Evolutionary conservation across 2,329 filamentous ascomycete species (phyloP).

Genomic region (Colletotrichum lini): DNA sequence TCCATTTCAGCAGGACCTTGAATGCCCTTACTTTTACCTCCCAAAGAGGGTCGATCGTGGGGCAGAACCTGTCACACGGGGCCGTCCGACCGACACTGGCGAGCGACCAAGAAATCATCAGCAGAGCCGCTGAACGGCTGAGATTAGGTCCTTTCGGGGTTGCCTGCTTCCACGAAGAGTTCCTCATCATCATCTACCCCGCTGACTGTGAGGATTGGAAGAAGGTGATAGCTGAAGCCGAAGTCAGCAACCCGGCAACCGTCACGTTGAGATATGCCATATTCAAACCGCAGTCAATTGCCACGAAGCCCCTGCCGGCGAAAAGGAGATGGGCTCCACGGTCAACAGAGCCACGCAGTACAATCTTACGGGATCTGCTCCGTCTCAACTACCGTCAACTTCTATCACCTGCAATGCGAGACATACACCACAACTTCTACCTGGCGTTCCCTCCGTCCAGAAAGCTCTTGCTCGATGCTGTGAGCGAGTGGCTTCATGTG

Average conservation of each 20-base stretch:
- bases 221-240: constrained; percentile 41
- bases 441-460: constrained; percentile 63
- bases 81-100: constrained; percentile 27
- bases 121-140: constrained; percentile 53
- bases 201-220: constrained; percentile 54
- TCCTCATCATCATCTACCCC: constrained; percentile 59
- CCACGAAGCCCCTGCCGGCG: constrained; percentile 22
- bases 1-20: constrained; percentile 55
- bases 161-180: constrained; percentile 49
- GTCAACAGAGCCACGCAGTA: constrained; percentile 1
- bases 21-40: constrained; percentile 50
- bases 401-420: constrained; percentile 33
- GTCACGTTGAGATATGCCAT: constrained; percentile 54
- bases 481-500: constrained; percentile 61
- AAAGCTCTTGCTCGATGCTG: constrained; percentile 52
- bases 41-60: constrained; percentile 23
- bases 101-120: constrained; percentile 43
- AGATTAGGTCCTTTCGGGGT: constrained; percentile 54
- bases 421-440: constrained; percentile 58
- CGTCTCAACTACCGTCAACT: constrained; percentile 52
- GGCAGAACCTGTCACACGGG: constrained; percentile 36
- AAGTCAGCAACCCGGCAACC: constrained; percentile 31
- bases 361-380: constrained; percentile 49
- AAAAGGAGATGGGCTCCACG: not conserved
- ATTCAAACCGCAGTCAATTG: constrained; percentile 50